Percentiles rank a stretch among this genome's conserved stretches.
phyloP scores from a whole-genome alignment of 805 yeast genomes.

The Wilhelminamyces savonicus region DNA sequence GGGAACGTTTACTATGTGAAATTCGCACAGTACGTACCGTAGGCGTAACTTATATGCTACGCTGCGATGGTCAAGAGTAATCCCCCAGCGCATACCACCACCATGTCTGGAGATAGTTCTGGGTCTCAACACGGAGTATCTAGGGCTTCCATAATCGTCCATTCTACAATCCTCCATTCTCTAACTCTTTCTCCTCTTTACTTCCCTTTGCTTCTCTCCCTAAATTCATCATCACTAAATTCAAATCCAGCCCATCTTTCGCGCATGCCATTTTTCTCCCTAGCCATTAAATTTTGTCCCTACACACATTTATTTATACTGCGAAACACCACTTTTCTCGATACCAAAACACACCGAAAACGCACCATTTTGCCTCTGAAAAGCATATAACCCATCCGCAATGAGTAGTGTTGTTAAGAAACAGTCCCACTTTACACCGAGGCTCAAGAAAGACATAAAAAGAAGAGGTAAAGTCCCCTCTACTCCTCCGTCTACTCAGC shows the following conservation, averaged over 20 bases:
- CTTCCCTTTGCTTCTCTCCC: no score
- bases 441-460: slow-evolving; percentile 24
- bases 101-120: no score
- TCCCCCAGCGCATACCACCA: no score
- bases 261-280: slow-evolving; percentile 2
- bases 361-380: neutral
- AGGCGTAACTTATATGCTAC: no score
- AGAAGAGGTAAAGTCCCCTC: slow-evolving; percentile 9
- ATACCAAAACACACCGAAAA: neutral
- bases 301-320: neutral
- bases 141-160: no score
- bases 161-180: no score
- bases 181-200: no score
- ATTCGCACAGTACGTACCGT: no score
- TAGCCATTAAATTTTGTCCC: slow-evolving; percentile 1
- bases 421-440: slow-evolving; percentile 64
- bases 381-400: neutral
- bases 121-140: no score
- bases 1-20: no score
- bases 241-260: slow-evolving; percentile 4
- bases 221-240: neutral
- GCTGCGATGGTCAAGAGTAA: no score
- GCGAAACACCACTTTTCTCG: neutral
- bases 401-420: slow-evolving; percentile 45
- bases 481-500: slow-evolving; percentile 13